Conservation (phyloP, 2,329 filamentous ascomycete genomes). For the Trichoderma asperellum region DNA sequence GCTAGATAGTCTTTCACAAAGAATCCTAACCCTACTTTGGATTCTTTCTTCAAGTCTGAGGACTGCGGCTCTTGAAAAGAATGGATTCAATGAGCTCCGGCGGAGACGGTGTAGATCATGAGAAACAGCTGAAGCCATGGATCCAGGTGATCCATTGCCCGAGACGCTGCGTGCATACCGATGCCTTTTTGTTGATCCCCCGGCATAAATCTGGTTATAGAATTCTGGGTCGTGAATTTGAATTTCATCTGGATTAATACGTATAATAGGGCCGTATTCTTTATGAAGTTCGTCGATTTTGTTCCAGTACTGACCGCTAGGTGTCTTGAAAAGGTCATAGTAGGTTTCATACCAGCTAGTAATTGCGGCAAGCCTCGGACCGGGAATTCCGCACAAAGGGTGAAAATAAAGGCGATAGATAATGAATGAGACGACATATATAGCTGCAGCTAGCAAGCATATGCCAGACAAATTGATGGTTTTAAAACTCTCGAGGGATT, state of each 20-base stretch:
- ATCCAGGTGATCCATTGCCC: not conserved
- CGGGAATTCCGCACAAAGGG: conserved; percentile 38
- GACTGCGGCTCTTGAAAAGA: not conserved
- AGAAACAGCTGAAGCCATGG: not conserved
- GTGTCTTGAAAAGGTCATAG: conserved; percentile 20
- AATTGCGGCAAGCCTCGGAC: conserved; percentile 40
- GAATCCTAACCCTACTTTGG: not conserved
- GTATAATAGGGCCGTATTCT: conserved; percentile 43
- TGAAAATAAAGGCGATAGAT: not conserved
- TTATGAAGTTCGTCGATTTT: conserved; percentile 39
- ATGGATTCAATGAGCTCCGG: not conserved
- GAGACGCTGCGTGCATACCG: not conserved
- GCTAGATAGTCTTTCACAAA: not conserved
- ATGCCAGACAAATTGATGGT: not conserved
- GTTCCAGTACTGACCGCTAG: conserved; percentile 20
- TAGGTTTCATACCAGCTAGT: conserved; percentile 33
- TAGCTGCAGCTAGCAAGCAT: not conserved
- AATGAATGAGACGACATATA: not conserved
- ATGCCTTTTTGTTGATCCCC: not conserved
- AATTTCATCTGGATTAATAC: conserved; percentile 37
- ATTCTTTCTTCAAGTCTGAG: not conserved
- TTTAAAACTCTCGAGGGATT: not conserved
- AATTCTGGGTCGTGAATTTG: conserved; percentile 38
- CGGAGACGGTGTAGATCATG: not conserved
- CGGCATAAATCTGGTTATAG: conserved; percentile 29